These are phyloP conservation scores for Eimeria necatrix DNA, from an alignment of 169 alveolate species.

Conservation along the genomic window DNA sequence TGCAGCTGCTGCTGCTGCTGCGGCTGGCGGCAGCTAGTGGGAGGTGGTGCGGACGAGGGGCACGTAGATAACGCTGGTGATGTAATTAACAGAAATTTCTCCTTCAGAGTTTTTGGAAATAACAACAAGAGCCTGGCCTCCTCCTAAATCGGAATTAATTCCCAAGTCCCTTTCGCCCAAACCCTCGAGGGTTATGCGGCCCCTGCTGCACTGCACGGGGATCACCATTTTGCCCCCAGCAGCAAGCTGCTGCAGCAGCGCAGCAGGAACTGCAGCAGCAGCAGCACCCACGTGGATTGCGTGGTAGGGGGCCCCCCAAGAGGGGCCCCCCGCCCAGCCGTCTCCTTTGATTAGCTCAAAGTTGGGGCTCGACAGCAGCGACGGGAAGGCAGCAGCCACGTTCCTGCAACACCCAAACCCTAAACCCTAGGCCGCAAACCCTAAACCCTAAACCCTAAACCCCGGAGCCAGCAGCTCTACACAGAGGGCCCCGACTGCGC, in stretches of 20 bases:
- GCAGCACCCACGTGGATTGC: conserved; percentile 95
- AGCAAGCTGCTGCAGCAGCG: conserved; percentile 88
- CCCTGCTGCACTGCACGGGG: conserved; percentile 89
- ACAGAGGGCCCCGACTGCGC: too few relatives aligned
- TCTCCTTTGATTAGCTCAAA: conserved; percentile 85
- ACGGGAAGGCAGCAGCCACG: conserved; percentile 1
- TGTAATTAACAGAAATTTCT: neutral
- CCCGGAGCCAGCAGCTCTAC: too few relatives aligned
- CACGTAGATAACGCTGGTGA: conserved; percentile 78
- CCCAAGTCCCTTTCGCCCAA: neutral
- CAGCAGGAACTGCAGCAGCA: conserved; percentile 87
- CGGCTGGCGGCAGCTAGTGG: too few relatives aligned
- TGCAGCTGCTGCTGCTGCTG: too few relatives aligned
- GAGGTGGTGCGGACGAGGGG: conserved; percentile 55
- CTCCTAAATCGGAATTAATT: neutral
- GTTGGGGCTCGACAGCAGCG: conserved; percentile 76
- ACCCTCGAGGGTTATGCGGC: conserved; percentile 39
- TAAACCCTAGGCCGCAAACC: neutral
- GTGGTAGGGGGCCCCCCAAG: conserved; percentile 89
- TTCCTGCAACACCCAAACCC: neutral
- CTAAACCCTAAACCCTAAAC: neutral
- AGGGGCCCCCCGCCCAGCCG: conserved; percentile 91
- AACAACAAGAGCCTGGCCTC: conserved; percentile 56
- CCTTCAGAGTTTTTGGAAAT: conserved; percentile 69
- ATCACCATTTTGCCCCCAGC: conserved; percentile 92